A percentile compares a stretch with the other conserved stretches of the same genome.
Evolutionary conservation across 805 yeast species (phyloP).

Genomic region (Candida nemodendra): DNA sequence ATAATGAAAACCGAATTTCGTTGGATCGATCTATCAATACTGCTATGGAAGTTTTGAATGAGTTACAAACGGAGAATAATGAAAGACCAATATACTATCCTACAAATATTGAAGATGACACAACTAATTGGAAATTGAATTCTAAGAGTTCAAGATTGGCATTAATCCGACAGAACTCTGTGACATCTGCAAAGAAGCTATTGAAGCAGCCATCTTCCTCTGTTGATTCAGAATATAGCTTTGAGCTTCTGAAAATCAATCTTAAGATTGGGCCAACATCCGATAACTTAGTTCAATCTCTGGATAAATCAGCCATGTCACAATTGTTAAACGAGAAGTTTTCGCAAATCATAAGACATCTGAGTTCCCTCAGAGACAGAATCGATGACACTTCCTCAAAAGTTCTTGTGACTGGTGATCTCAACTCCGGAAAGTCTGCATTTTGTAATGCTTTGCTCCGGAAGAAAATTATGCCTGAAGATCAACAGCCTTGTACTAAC

Average conservation of each 20-base stretch:
- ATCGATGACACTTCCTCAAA: constrained; percentile 90
- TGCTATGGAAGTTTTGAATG: constrained; percentile 48
- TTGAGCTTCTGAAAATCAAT: constrained; percentile 63
- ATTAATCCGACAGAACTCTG: constrained; percentile 43
- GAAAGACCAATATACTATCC: constrained; percentile 66
- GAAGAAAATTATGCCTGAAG: constrained; percentile 82
- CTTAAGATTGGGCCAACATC: constrained; percentile 51
- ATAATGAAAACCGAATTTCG: constrained; percentile 67
- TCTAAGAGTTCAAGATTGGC: constrained; percentile 54
- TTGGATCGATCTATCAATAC: constrained; percentile 60
- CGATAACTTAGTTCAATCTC: constrained; percentile 46
- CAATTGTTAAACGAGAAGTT: constrained; percentile 69
- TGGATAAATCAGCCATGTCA: constrained; percentile 70
- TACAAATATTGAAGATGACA: constrained; percentile 35
- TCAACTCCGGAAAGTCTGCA: constrained; percentile 94
- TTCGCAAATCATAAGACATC: constrained; percentile 61
- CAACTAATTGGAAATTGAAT: constrained; percentile 38
- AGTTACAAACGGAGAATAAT: constrained; percentile 55
- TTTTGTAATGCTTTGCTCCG: constrained; percentile 88
- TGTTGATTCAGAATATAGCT: constrained; percentile 36
- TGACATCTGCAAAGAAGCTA: constrained; percentile 13
- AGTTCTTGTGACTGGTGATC: constrained; percentile 94
- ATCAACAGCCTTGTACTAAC: constrained; percentile 96
- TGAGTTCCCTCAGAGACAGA: constrained; percentile 70
- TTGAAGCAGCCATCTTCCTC: constrained; percentile 14